Conservation (phyloP, 768 basidiomycete genomes). For the Pholiota molesta region DNA sequence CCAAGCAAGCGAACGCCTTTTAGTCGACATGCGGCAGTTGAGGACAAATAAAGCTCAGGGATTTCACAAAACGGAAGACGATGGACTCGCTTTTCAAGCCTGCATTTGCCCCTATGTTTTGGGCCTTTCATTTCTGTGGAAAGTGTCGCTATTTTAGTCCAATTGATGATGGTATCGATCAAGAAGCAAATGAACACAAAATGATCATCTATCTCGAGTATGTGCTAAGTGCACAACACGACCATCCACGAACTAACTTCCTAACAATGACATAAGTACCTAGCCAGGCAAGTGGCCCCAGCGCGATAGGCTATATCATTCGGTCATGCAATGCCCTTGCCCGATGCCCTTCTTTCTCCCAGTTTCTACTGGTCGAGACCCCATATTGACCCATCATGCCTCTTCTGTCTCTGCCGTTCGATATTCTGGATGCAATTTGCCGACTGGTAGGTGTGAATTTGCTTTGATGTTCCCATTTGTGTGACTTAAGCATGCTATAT, state of each 20-base stretch:
- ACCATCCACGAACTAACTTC: background rate
- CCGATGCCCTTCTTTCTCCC: slow-evolving; percentile 1
- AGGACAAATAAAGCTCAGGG: background rate
- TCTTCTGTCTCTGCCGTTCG: background rate
- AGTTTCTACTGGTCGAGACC: slow-evolving; percentile 1
- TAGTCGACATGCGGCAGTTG: background rate
- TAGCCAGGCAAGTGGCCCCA: background rate
- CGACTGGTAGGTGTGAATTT: background rate
- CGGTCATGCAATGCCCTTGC: background rate
- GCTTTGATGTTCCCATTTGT: background rate
- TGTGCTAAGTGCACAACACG: background rate
- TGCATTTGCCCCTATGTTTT: background rate
- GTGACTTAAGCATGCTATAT: background rate
- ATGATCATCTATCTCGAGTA: background rate
- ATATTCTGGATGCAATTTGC: slow-evolving; percentile 3
- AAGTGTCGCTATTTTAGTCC: background rate
- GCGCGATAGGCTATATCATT: slow-evolving; percentile 1
- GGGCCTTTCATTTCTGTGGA: background rate
- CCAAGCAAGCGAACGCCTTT: background rate
- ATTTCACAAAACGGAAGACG: background rate
- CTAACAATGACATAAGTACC: background rate
- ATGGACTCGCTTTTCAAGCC: background rate
- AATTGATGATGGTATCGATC: background rate
- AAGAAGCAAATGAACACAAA: background rate
- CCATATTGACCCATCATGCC: slow-evolving; percentile 2